Evolutionary conservation across 805 yeast genomes (phyloP), one percentile per base, ranked within the genome.

Genomic region (Priceomyces melissophilus): DNA sequence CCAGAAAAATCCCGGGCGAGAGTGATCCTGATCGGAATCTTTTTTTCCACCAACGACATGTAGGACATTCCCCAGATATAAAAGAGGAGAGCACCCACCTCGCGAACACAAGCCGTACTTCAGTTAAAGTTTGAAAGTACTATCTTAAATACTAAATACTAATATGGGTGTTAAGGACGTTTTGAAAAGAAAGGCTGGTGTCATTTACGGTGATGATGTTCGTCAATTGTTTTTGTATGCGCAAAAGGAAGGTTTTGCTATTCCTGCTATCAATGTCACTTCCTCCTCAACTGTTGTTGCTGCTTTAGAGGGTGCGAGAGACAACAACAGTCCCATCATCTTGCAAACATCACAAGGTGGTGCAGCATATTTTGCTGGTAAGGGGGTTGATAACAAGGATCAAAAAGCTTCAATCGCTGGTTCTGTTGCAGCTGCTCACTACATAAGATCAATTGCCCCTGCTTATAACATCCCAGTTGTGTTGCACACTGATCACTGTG

Each of bases 281-380:
- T 87, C 98, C 28, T 90, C 98, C 29, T 91, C 98, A 46, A 91
- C 97, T 50, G 98, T 83, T 44, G 73, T 70, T 48, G 60, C 75
- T 50, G 65, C 75, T 43, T 67, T 70, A 57, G 75, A 70, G 61
- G 69, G 75, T 48, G 75, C 75, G 43, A 68, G 75, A 61, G 75
- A 70, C 58, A 50, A 43, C 61, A 67, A 67, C 57, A 85, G 96
- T 48, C 99, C 99, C 75, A 89, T 93, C 73, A 87, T 93, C 67
- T 75, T 93, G 65, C 99, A 93, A 76, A 82, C 91, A 57, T 91
- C 98, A 47, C 89, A 93, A 72, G 99, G 99, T 77, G 99, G 99
- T 79, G 96, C 99, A 56, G 98, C 98, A 51, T 93, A 82, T 87
- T 93, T 93, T 68, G 99, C 99, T 52, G 99, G 99, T 76, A 93